Evolutionary conservation across 805 yeast genomes (phyloP).

Genomic region (Candida patagonica): DNA sequence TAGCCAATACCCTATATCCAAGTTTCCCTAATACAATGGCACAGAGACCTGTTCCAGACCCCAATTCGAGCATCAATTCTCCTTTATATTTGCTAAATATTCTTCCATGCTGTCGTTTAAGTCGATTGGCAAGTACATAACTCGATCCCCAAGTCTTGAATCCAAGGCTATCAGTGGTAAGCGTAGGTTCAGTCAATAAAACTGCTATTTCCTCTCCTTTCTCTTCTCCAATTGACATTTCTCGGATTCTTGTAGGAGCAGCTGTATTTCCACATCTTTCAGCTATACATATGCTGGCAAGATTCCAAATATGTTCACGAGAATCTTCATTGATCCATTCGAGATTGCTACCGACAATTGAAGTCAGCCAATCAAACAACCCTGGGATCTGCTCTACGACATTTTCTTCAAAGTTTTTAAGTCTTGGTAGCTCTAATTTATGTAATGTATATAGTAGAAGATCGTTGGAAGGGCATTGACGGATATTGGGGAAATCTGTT

Average conservation of each 20-base stretch:
- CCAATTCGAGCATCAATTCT: constrained; percentile 49
- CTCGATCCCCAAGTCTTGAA: constrained; percentile 96
- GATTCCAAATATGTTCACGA: constrained; percentile 35
- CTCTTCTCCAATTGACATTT: constrained; percentile 27
- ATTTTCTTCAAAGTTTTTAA: constrained; percentile 13
- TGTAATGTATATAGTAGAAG: constrained; percentile 13
- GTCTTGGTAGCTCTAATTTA: constrained; percentile 10
- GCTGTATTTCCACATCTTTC: constrained; percentile 83
- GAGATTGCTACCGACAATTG: constrained; percentile 28
- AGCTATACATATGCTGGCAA: constrained; percentile 58
- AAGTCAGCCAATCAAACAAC: constrained; percentile 26
- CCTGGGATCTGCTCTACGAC: constrained; percentile 17
- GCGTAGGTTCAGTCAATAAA: constrained; percentile 64
- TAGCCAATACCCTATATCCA: constrained; percentile 44
- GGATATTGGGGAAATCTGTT: constrained; percentile 25
- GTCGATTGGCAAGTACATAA: constrained; percentile 49
- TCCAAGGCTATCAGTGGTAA: constrained; percentile 82
- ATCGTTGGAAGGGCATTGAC: constrained; percentile 13
- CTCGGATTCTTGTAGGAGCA: constrained; percentile 58
- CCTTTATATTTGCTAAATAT: constrained; percentile 7
- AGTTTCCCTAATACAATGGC: constrained; percentile 60
- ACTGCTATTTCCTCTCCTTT: neutral
- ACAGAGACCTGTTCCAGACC: constrained; percentile 89
- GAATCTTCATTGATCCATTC: constrained; percentile 32
- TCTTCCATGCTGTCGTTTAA: constrained; percentile 21